These are phyloP conservation scores for Dentipellis sp. DNA, from an alignment of 768 basidiomycete genomes.

Conservation along the genomic window DNA sequence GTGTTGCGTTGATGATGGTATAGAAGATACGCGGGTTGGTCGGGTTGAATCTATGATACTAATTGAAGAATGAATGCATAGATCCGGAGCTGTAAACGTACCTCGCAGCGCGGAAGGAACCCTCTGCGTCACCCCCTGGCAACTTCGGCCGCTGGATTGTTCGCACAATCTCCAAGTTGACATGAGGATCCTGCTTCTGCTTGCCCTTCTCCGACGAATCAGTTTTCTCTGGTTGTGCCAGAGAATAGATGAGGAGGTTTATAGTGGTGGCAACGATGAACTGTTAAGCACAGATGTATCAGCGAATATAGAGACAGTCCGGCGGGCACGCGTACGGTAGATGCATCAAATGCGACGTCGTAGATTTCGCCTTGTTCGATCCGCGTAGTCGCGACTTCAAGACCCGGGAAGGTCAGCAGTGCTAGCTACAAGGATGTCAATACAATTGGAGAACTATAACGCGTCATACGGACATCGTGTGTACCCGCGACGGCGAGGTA, in stretches of 20 bases:
- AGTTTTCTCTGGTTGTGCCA: conserved; percentile 21
- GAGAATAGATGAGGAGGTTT: conserved; percentile 58
- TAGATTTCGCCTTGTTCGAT: conserved; percentile 74
- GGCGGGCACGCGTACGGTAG: conserved; percentile 39
- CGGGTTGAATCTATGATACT: conserved; percentile 46
- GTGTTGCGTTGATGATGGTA: conserved; percentile 60
- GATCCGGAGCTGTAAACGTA: neutral
- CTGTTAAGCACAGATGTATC: conserved; percentile 25
- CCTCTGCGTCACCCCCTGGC: conserved; percentile 6
- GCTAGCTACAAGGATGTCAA: conserved; percentile 12
- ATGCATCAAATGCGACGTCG: conserved; percentile 69
- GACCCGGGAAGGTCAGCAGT: conserved; percentile 21
- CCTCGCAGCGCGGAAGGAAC: neutral
- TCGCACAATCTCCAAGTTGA: conserved; percentile 7
- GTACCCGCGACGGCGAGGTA: conserved; percentile 67
- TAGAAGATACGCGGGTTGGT: conserved; percentile 44
- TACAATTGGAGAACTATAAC: neutral
- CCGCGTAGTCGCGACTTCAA: conserved; percentile 35
- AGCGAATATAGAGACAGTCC: too few relatives aligned
- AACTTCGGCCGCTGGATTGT: conserved; percentile 9
- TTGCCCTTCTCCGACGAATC: conserved; percentile 32
- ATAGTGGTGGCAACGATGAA: conserved; percentile 58
- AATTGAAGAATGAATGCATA: neutral
- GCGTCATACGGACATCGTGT: conserved; percentile 42
- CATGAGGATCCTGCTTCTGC: conserved; percentile 25